Evolutionary conservation across 2,329 filamentous ascomycete genomes (phyloP), one percentile per base, ranked within the genome.

Genomic region (Grosmannia huntii): DNA sequence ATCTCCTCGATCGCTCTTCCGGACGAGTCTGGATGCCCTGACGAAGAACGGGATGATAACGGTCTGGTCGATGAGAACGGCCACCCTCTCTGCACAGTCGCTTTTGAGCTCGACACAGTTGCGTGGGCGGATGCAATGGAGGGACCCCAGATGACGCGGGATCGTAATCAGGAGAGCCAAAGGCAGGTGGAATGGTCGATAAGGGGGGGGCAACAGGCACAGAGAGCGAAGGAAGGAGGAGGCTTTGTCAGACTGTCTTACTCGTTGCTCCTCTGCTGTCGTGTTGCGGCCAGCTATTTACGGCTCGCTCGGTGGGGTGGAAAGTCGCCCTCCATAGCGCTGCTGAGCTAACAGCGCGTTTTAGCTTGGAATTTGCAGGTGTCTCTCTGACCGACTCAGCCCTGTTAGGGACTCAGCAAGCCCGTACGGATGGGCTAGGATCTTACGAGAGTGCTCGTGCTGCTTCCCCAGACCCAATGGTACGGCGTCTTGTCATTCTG

Each of bases 161-260:
- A 28, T 21, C 11, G 28, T 28, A 33, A 52, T 52, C 33, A 53
- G 51, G 51, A 53, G 33, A 41, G 23, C 11, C 23, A 1, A 33
- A 33, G 33, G 14, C 23, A 52, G 27, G 49, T 52, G 27, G 23
- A 31, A 28, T n/a, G 49, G 31, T 9, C 19, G 27, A 28, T 27
- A 19, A 28, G 21, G 21, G 23, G n/a, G 36, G 14, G 21, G 21
- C 28, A n/a, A 25, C 31, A 9, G 11, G 51, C 27, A 10, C 27
- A 28, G 14, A 27, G 50, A 33, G 14, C 23, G n/a, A 23, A 44
- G 41, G 41, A n/a, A 44, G 19, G 41, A n/a, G 19, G 38, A 44
- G 36, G 53, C 53, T 55, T 55, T 55, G 53, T 55, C 53, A 55
- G 53, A 28, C 14, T 28, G 50, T n/a, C 50, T 52, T 10, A n/a